Percentiles rank a stretch among this genome's conserved stretches.
Conservation (phyloP, 345 rosid species). For the Arabis hirsuta region DNA sequence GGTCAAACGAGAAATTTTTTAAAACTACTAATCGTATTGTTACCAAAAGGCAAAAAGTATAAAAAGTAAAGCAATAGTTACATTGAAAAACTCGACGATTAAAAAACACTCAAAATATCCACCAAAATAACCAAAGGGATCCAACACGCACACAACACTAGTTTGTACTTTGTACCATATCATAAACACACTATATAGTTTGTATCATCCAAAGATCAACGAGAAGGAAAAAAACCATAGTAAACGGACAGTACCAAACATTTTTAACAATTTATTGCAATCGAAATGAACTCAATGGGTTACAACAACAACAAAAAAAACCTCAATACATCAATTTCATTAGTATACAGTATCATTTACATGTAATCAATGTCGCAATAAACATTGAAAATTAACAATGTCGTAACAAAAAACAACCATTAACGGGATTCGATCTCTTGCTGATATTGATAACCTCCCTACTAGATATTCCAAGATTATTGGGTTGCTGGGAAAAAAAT, state of each 20-base stretch:
- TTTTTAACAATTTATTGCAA: no score
- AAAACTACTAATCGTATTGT: not conserved
- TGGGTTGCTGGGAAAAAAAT: not conserved
- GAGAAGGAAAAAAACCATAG: not conserved
- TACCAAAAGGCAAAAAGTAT: not conserved
- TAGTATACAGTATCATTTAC: no score
- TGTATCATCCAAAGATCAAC: not conserved
- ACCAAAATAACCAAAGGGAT: not conserved
- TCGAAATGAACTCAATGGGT: no score
- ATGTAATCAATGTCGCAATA: no score
- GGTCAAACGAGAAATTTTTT: conserved; percentile 19
- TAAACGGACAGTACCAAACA: no score
- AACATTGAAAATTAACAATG: no score
- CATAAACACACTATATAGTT: not conserved
- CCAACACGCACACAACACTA: not conserved
- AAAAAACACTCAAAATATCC: not conserved
- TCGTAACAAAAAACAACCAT: not conserved
- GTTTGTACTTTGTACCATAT: not conserved
- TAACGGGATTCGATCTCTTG: no score
- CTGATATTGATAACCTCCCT: no score
- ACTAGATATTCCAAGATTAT: not conserved
- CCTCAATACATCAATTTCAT: no score
- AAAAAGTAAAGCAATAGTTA: conserved; percentile 8
- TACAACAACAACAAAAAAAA: no score
- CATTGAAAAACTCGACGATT: not conserved